Evolutionary conservation across 176 grass and related monocot genomes (phyloP), one percentile per base, ranked within the genome.

Genomic region (Oryza punctata): DNA sequence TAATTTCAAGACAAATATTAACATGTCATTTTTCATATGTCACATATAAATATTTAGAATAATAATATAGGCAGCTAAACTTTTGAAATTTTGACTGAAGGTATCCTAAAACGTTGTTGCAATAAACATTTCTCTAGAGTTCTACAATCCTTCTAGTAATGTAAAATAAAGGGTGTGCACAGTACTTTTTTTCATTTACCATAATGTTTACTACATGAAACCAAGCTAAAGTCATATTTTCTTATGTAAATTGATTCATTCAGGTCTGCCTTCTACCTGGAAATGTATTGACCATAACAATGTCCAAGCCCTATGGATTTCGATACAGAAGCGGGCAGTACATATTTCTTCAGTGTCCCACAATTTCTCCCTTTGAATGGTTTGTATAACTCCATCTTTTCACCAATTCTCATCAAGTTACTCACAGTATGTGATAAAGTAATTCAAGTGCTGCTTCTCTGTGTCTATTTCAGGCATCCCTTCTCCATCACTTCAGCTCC

Each of bases 401-500:
- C 37, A 30, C 18, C 23, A 11, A 23, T 61, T 61, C 57, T 61
- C n/a, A 11, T 69, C 27, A 3, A 30, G 16, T 50, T 74, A 23
- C 15, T 85, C 45, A 40, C 65, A 52, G 14, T 78, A 77, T 79
- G 16, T 50, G 18, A 12, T 32, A 67, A 12, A 45, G 30, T 63
- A 82, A 72, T 69, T 92, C 78, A 87, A 40, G 41, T 70, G 23
- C 63, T 52, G 2, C 6, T 75, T 32, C 76, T 66, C 24, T 65
- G 11, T 76, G 44, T 64, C 86, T 47, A 54, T 63, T 45, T 80
- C 79, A 99, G 96, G 96, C 96, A 99, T 73, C 96, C 96, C 81
- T 99, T 99, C 70, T 99, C 96, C 74, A 99, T 99, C 65, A 99
- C 96, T 65, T 99, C 96, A 68, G 96, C 96, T 63, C 96, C 93